Percentiles rank a stretch among this genome's conserved stretches.
Conservation (phyloP, 805 yeast genomes). For the Teunomyces atbi region DNA sequence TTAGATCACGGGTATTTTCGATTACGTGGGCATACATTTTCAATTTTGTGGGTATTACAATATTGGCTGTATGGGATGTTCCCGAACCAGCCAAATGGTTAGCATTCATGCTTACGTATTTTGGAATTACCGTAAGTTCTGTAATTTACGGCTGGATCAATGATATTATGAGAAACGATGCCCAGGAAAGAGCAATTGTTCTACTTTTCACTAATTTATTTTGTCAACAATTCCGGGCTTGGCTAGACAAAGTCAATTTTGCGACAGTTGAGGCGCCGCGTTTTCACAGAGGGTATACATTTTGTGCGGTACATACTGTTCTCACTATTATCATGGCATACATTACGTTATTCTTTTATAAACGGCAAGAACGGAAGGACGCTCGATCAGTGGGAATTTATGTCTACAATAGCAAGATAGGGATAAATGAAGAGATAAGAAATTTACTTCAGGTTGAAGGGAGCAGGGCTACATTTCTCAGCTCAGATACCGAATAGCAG, state of each 20-base stretch:
- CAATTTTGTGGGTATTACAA: slow-evolving; percentile 19
- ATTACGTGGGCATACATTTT: slow-evolving; percentile 45
- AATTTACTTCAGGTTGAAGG: background rate
- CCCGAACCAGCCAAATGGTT: slow-evolving; percentile 25
- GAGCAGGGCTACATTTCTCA: background rate
- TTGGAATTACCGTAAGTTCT: slow-evolving; percentile 22
- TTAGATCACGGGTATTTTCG: slow-evolving; percentile 51
- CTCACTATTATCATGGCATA: slow-evolving; percentile 15
- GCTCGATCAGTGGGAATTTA: slow-evolving; percentile 21
- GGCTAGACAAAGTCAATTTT: slow-evolving; percentile 20
- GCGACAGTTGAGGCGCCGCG: slow-evolving; percentile 22
- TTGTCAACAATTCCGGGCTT: slow-evolving; percentile 21
- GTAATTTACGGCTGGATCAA: slow-evolving; percentile 24
- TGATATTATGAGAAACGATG: slow-evolving; percentile 21
- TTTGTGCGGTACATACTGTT: slow-evolving; percentile 14
- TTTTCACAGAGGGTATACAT: slow-evolving; percentile 19
- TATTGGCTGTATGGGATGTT: slow-evolving; percentile 23
- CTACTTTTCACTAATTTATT: slow-evolving; percentile 20
- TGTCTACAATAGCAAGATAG: slow-evolving; percentile 13
- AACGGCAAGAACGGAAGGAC: slow-evolving; percentile 17
- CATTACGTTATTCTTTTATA: slow-evolving; percentile 20
- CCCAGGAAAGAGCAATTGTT: slow-evolving; percentile 21
- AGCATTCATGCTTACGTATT: slow-evolving; percentile 22
- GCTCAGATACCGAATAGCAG: background rate
- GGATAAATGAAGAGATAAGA: background rate